Base-by-base conservation (phyloP, 352 stramenopile genomes). In the Globisporangium irregulare region DNA sequence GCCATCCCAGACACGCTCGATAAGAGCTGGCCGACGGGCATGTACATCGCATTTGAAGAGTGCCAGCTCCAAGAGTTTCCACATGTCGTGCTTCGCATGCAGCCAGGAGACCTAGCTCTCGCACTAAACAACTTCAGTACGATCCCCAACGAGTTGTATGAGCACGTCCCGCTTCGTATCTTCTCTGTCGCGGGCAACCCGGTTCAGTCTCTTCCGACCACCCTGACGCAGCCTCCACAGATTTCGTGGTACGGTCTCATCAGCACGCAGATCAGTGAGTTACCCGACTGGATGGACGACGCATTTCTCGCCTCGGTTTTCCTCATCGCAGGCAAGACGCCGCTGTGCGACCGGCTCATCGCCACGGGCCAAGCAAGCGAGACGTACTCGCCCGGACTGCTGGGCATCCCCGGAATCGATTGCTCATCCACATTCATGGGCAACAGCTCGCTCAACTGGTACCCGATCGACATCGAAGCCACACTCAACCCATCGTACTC, bases 41-140 rank as follows among this genome's bases (percentile, higher is more conserved):
- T 69, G 54, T 69, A 64, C 38, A 57, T 69, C 8, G 53, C 55
- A 9, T 64, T 69, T 12, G 63, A 69, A 29, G 62, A 60, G 51
- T 67, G 62, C n/a, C 29, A 67, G 24, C n/a, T 67, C 4, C 62
- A 67, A 34, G 62, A 67, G 32, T 59, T 67, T 20, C 51, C 62
- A 3, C 51, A 5, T n/a, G 32, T 59, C 4, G n/a, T 61, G 32
- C 48, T 60, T 2, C 62, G 51, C 50, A 36, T 67, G 6, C 50
- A 50, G 0, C 50, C 62, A 18, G 34, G 4, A 7, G 62, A 67
- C 18, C 62, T 67, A 7, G 34, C 62, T 12, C 22, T 67, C 24
- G 36, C 46, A n/a, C 15, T 59, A 5, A 67, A 67, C 62, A 67
- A 67, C 48, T 54, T 67, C 24, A 67, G 29, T 4, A 27, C 32